Base-by-base conservation (phyloP, 129 eudicot genomes). In the Escallonia rubra region DNA sequence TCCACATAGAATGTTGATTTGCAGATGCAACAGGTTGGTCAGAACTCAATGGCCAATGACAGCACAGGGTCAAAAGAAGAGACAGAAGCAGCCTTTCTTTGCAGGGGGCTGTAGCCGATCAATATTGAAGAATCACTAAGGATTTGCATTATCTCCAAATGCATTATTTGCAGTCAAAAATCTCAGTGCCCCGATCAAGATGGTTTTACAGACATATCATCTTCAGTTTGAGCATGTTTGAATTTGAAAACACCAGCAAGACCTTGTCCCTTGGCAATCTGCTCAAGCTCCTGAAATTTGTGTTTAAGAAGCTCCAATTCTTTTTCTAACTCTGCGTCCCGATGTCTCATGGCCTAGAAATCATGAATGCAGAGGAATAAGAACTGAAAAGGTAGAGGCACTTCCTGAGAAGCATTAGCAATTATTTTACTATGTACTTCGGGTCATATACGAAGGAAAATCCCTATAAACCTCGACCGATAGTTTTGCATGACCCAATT, bases 261-360 rank as follows among this genome's bases (percentile, higher is more conserved):
- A 61, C 99, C 90, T 52, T 76, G 82, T 69, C 80, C 84, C 68
- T 64, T 72, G 34, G 96, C 85, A 10, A 75, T 81, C 70, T 84
- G 90, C 75, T 89, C 96, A 44, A 93, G 69, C 62, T 93, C 92
- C 43, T 81, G 76, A 53, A 89, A 64, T 67, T 79, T 86, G 68
- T 62, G 80, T 74, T 77, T 84, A 1, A 89, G 80, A 54, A 66
- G 73, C 80, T 86, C 95, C 53, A 87, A 70, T 67, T 94, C 95
- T 72, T 80, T 80, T 34, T 82, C 85, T 59, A 89, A 81, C 57
- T 80, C 91, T 49, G 89, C 91, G 45, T 89, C 91, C 47, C 92
- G 74, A 74, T 72, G 78, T 79, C 83, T 86, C 75, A 89, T 14
- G 46, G 66, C 80, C 96, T 89, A 67, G 34, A 23, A 23, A 23